Evolutionary conservation across 129 eudicot genomes (phyloP), one percentile per base, ranked within the genome.

Genomic region (Flaveria ramosissima): DNA sequence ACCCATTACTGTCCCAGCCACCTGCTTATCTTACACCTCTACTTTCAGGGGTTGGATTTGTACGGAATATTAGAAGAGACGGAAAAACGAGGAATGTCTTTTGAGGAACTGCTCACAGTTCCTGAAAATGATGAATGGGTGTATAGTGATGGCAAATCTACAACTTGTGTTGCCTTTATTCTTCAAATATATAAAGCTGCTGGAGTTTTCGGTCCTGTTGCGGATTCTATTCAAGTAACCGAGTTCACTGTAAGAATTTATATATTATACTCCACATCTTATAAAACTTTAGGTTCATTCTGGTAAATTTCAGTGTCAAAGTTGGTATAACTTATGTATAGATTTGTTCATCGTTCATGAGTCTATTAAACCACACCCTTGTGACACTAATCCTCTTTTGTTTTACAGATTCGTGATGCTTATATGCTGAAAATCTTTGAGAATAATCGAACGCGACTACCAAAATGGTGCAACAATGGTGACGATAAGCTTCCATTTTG

Each of bases 91-190:
- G 99, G 99, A 17, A 72, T 92, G 36, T 81, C 96, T 24, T 95
- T 95, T 76, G 99, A 95, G 72, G 96, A 92, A 73, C 80, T 95
- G 59, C 92, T 95, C n/a, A 92, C 96, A 10, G 86, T 95, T 57
- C 97, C 99, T 1, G 99, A 95, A 68, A 90, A 92, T 46, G 99
- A 95, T 64, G 99, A 95, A 19, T 95, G 99, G 99, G 88, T 91
- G 11, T 95, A 95, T 71, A 95, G 97, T 69, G 99, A 95, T 78
- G 99, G 99, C 43, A 89, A 95, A 82, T 95, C 99, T 16, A 95
- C 99, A 70, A 95, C 99, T 23, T 95, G 99, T 63, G 99, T 95
- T 45, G 97, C 99, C 76, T 95, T 95, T 43, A 95, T 95, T 74
- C 88, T 95, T 27, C 88, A 88, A 50, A 89, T 95, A 86, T 95